These are phyloP conservation scores for Cyclotella distinguenda DNA, from an alignment of 108 stramenopile genomes.

Conservation along the genomic window DNA sequence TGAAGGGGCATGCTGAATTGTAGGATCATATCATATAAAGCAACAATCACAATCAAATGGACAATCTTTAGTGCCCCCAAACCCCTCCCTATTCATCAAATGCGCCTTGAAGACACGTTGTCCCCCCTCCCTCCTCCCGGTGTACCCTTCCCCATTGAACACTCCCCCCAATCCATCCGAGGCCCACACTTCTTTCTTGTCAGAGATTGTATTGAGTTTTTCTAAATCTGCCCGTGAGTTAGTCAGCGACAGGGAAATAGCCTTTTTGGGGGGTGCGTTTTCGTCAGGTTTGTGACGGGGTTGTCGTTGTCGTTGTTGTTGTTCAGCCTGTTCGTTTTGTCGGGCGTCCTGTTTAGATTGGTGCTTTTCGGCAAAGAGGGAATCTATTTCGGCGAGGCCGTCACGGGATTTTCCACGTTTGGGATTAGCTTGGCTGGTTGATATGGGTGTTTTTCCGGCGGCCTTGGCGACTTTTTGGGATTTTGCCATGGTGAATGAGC, in stretches of 20 bases:
- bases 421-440: not conserved
- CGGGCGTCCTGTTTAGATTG: conserved; percentile 18
- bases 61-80: conserved; percentile 69
- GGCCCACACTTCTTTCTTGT: conserved; percentile 54
- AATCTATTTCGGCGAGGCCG: conserved; percentile 71
- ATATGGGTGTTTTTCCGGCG: not conserved
- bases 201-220: conserved; percentile 5
- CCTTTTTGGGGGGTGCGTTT: no score
- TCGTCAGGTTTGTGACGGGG: no score
- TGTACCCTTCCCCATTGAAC: conserved; percentile 80
- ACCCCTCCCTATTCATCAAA: conserved; percentile 75
- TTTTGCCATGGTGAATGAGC: no score
- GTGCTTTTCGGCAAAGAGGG: conserved; percentile 70
- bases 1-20: not conserved
- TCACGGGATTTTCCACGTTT: not conserved
- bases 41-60: conserved; percentile 93
- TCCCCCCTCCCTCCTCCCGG: conserved; percentile 70
- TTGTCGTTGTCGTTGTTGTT: conserved; percentile 20
- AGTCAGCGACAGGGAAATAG: no score
- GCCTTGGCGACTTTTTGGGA: conserved; percentile 8
- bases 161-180: conserved; percentile 86
- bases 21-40: conserved; percentile 59
- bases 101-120: conserved; percentile 87
- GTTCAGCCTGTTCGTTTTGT: conserved; percentile 19
- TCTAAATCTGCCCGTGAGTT: conserved; percentile 34